Conservation (phyloP, 2,329 filamentous ascomycete genomes). For the Ceratocystis destructans region DNA sequence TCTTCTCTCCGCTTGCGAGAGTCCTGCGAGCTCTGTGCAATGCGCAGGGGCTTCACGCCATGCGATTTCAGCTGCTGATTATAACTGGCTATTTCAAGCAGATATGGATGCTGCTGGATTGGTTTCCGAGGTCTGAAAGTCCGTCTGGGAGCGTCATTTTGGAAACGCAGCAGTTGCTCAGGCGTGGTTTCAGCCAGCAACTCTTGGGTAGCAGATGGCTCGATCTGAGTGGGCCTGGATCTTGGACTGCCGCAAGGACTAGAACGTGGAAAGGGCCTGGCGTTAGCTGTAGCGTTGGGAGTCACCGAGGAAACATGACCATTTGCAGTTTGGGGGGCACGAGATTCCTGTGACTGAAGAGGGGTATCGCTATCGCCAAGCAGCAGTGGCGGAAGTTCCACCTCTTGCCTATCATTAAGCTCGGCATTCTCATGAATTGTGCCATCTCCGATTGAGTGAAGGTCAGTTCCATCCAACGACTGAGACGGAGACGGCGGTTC, state of each 20-base stretch:
- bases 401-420: neutral
- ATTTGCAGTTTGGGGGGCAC: neutral
- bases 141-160: constrained; percentile 23
- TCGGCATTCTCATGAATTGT: neutral
- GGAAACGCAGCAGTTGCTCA: constrained; percentile 3
- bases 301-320: neutral
- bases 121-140: constrained; percentile 46
- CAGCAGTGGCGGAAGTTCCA: neutral
- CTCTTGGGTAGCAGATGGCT: neutral
- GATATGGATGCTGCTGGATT: constrained; percentile 47
- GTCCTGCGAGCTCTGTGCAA: constrained; percentile 27
- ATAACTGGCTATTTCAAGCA: constrained; percentile 42
- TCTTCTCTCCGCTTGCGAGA: constrained; percentile 25
- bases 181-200: constrained; percentile 3
- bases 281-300: neutral
- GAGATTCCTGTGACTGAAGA: neutral
- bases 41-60: constrained; percentile 39
- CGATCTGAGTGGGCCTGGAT: neutral
- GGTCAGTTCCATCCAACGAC: neutral
- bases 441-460: no score
- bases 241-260: neutral
- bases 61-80: constrained; percentile 39
- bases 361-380: neutral
- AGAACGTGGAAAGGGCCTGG: neutral
- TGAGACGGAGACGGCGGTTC: neutral